Conservation (phyloP, 2,329 filamentous ascomycete genomes). For the Pseudogymnoascus destructans region DNA sequence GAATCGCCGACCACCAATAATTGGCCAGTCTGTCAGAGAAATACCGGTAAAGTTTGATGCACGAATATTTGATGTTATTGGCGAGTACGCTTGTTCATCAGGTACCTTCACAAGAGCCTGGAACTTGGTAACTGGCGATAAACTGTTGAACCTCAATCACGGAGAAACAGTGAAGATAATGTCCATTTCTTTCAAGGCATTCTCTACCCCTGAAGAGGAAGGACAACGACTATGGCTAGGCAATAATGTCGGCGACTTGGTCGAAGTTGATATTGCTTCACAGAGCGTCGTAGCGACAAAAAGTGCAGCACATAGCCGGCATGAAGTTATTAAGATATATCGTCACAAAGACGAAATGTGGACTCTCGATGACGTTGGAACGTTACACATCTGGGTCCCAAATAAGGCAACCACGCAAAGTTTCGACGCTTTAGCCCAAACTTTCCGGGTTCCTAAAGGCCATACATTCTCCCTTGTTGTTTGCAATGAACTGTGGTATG, state of each 20-base stretch:
- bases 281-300: conserved; percentile 59
- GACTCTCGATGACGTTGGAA: conserved; percentile 84
- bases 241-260: conserved; percentile 73
- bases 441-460: conserved; percentile 64
- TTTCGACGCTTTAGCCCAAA: conserved; percentile 56
- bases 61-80: conserved; percentile 74
- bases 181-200: conserved; percentile 75
- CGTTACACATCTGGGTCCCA: conserved; percentile 75
- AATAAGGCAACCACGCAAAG: conserved; percentile 60
- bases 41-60: conserved; percentile 76
- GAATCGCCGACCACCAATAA: conserved; percentile 69
- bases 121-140: conserved; percentile 70
- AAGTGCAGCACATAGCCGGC: conserved; percentile 58
- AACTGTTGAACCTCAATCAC: conserved; percentile 68
- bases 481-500: conserved; percentile 78
- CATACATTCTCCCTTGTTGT: conserved; percentile 83
- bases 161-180: conserved; percentile 75
- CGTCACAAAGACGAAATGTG: conserved; percentile 82
- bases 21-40: conserved; percentile 30
- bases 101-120: conserved; percentile 81
- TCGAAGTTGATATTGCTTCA: conserved; percentile 71
- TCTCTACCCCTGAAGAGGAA: conserved; percentile 62
- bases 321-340: conserved; percentile 73
- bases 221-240: conserved; percentile 79
- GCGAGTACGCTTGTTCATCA: conserved; percentile 73